Conservation (phyloP, 805 yeast genomes). For the Danielozyma ontarioensis region DNA sequence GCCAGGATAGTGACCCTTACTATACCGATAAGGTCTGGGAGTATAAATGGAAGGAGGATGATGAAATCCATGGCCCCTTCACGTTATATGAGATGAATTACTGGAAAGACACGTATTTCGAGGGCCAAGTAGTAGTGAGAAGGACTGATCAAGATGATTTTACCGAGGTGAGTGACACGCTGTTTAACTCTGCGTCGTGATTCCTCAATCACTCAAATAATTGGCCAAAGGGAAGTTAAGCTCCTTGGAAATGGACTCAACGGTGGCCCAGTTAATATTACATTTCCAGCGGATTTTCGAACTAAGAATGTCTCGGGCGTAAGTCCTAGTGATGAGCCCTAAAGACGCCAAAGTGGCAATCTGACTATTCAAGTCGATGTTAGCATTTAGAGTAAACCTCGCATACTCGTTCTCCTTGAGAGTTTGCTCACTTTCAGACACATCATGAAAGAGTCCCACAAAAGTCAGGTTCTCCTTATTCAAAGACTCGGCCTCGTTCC, state of each 20-base stretch:
- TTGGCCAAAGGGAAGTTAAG: constrained; percentile 62
- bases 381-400: constrained; percentile 33
- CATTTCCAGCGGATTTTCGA: constrained; percentile 75
- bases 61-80: constrained; percentile 44
- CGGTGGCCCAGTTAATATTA: constrained; percentile 64
- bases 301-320: constrained; percentile 50
- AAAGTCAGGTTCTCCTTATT: constrained; percentile 17
- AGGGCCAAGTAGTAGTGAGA: constrained; percentile 40
- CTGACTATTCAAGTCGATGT: constrained; percentile 49
- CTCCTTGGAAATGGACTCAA: constrained; percentile 56
- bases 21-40: constrained; percentile 41
- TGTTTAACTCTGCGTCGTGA: too few relatives aligned
- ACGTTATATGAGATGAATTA: constrained; percentile 50
- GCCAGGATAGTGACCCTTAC: too few relatives aligned
- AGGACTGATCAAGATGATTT: constrained; percentile 21
- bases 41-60: constrained; percentile 41
- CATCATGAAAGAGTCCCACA: constrained; percentile 20
- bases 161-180: constrained; percentile 16
- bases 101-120: constrained; percentile 50
- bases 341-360: constrained; percentile 55
- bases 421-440: constrained; percentile 30
- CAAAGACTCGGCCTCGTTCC: constrained; percentile 29
- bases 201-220: constrained; percentile 41
- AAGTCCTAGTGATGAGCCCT: constrained; percentile 43
- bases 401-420: constrained; percentile 28